Evolutionary conservation across 345 rosid species (phyloP).

Genomic region (Jatropha curcas): DNA sequence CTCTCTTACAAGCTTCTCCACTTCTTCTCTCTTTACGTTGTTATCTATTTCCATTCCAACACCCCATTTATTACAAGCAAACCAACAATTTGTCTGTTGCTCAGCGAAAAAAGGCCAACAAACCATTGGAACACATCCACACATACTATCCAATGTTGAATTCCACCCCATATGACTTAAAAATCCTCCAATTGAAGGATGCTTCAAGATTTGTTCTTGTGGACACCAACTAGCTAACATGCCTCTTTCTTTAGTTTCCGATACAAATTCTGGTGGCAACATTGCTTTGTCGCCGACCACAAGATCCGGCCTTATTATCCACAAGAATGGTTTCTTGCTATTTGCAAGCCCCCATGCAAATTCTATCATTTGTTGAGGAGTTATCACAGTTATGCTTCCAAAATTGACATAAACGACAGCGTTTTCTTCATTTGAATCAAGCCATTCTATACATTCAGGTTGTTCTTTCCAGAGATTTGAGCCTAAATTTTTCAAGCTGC

Average conservation of each 20-base stretch:
- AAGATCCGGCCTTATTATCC: constrained; percentile 36
- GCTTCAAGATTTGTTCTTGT: constrained; percentile 27
- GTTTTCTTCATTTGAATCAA: constrained; percentile 14
- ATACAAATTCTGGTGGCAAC: constrained; percentile 18
- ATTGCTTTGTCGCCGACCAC: constrained; percentile 15
- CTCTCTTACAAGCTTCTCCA: constrained; percentile 9
- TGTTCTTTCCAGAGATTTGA: constrained; percentile 34
- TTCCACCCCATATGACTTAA: constrained; percentile 37
- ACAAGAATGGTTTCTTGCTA: constrained; percentile 21
- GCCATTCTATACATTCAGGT: constrained; percentile 26
- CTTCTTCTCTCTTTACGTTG: constrained; percentile 17
- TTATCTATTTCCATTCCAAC: constrained; percentile 24
- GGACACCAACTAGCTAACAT: constrained; percentile 29
- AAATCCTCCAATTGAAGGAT: constrained; percentile 25
- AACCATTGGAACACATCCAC: constrained; percentile 23
- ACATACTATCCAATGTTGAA: constrained; percentile 24
- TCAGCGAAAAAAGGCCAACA: constrained; percentile 29
- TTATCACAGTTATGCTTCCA: constrained; percentile 27
- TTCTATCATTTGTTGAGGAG: constrained; percentile 20
- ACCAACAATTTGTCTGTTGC: constrained; percentile 25
- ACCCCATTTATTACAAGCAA: constrained; percentile 25
- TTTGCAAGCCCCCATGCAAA: constrained; percentile 39
- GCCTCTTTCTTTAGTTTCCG: constrained; percentile 17
- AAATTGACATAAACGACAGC: constrained; percentile 33
- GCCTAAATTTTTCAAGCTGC: neutral